These are phyloP conservation scores for Solanum neorickii DNA, from an alignment of 257 asterid genomes.

Conservation along the genomic window DNA sequence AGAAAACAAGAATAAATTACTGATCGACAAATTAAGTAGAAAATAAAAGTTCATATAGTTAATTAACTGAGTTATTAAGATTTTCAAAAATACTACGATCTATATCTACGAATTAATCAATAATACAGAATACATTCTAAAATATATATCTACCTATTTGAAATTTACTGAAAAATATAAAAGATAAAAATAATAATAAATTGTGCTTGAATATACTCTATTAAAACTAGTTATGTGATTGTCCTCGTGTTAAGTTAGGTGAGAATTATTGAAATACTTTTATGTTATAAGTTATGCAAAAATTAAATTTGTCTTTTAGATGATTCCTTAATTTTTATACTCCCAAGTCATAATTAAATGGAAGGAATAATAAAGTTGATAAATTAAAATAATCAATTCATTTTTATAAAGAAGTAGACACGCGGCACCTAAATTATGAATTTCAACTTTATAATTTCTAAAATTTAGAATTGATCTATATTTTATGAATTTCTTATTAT, in stretches of 20 bases:
- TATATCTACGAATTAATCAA: too few species aligned
- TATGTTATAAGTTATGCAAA: neutral
- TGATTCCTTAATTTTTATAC: neutral
- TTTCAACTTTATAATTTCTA: neutral
- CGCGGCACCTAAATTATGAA: neutral
- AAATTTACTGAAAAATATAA: too few species aligned
- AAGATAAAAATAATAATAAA: too few species aligned
- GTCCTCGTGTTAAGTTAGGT: neutral
- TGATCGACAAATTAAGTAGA: too few species aligned
- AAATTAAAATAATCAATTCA: neutral
- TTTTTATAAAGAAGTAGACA: neutral
- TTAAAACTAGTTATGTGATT: neutral
- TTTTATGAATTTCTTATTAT: neutral
- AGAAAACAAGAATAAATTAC: too few species aligned
- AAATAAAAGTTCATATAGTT: too few species aligned
- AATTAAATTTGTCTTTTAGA: neutral
- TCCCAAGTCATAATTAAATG: neutral
- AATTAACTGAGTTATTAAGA: too few species aligned
- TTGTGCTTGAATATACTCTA: neutral
- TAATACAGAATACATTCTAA: too few species aligned
- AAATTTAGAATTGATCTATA: neutral
- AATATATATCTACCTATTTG: too few species aligned
- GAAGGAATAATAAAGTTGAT: neutral
- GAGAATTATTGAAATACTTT: neutral
- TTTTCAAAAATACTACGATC: too few species aligned